Evolutionary conservation across 352 stramenopile genomes (phyloP), one percentile per base, ranked within the genome.

Genomic region (Lagenidium giganteum): DNA sequence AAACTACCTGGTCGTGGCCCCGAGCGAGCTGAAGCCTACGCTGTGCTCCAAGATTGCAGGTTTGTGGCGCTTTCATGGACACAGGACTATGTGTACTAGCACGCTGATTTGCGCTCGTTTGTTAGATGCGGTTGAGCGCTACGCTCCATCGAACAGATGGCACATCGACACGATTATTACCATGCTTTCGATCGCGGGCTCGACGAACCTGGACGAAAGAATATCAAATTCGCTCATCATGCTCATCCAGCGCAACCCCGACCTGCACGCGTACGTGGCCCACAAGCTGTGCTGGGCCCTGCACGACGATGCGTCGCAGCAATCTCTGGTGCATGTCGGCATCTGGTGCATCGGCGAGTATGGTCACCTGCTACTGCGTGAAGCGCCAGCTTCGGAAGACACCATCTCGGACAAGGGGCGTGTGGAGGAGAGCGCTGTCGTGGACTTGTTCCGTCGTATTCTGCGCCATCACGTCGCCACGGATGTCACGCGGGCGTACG

Each of bases 311-410:
- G 86, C 90, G 23, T 86, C 81, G 14, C 96, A 99, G 58, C 61
- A 94, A 7, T 95, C 93, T 42, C 83, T 99, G 31, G 83, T 98
- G n/a, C 89, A 98, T 49, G 94, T 99, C 17, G 96, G 89, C 8
- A 91, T 99, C 38, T 99, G 97, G 97, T 98, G 93, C 58, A 86
- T 99, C 39, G 96, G 96, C 12, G 96, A 99, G 67, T 99, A 98
- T 63, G 96, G 95, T 26, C 79, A 95, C 48, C 64, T 97, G 31
- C 44, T 99, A 12, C 51, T 98, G 12, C 58, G 68, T 14, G 70
- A 86, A 27, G 66, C 74, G 12, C 75, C 77, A 8, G 29, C 61
- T 8, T 67, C 68, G 1, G 76, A 87, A 27, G 79, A 91, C 11
- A 73, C 76, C 14, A 57, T 92, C 16, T 61, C 42, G 18, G 73